Percentiles rank a stretch among this genome's conserved stretches.
These are phyloP conservation scores for Parathielavia appendiculata DNA, from an alignment of 495 filamentous ascomycete genomes.

Conservation along the genomic window DNA sequence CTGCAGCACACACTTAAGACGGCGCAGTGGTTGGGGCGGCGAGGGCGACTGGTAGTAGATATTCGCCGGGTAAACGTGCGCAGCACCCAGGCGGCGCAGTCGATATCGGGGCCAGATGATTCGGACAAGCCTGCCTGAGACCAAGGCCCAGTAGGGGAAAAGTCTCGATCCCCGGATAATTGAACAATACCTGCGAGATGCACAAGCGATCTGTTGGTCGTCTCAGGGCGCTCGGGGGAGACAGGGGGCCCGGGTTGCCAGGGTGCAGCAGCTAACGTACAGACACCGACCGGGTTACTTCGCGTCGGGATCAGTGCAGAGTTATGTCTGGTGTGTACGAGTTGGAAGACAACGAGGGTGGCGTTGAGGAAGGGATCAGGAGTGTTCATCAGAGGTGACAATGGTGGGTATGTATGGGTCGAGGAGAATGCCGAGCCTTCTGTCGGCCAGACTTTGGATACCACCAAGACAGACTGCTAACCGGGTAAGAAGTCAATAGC, in stretches of 20 bases:
- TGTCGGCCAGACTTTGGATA: constrained; percentile 31
- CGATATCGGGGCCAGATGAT: constrained; percentile 18
- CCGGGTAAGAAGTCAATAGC: constrained; percentile 4
- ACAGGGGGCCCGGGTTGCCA: constrained; percentile 3
- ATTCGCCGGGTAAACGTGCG: constrained; percentile 34
- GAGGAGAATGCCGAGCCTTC: constrained; percentile 23
- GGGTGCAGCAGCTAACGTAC: constrained; percentile 14
- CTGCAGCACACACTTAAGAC: background rate
- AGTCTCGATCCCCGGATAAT: constrained; percentile 36
- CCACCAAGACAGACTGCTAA: constrained; percentile 5
- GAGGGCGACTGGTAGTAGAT: constrained; percentile 29
- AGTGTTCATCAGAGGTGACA: constrained; percentile 14
- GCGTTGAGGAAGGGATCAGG: constrained; percentile 6
- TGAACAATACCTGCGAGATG: constrained; percentile 29
- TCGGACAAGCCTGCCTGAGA: constrained; percentile 23
- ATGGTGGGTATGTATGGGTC: constrained; percentile 13
- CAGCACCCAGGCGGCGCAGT: constrained; percentile 33
- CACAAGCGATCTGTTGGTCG: constrained; percentile 28
- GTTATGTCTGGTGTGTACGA: background rate
- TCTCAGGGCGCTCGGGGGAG: constrained; percentile 11
- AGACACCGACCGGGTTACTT: constrained; percentile 17
- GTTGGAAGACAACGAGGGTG: background rate
- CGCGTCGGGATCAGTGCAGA: constrained; percentile 8
- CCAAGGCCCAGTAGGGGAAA: constrained; percentile 26
- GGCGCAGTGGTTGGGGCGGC: constrained; percentile 14